These are phyloP conservation scores for Solanum hybrid DNA, from an alignment of 305 asterid species.

Conservation along the genomic window DNA sequence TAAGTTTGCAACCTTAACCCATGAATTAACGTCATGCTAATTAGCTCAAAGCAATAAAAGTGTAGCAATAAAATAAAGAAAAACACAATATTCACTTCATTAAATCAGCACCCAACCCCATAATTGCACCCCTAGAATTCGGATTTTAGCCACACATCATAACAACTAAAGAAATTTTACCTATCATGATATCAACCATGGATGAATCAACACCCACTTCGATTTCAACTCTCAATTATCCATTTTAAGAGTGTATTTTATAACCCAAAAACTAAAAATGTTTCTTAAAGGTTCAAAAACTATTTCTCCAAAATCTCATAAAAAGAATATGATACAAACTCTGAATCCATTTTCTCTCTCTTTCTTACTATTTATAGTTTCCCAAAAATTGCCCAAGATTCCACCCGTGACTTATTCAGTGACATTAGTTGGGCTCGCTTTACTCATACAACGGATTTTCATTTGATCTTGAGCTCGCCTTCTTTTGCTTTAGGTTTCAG, in stretches of 20 bases:
- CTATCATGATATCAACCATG: not conserved
- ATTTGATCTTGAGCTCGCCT: not conserved
- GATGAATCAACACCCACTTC: not conserved
- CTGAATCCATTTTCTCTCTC: not conserved
- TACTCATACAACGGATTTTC: not conserved
- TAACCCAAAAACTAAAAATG: not conserved
- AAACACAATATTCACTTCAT: not conserved
- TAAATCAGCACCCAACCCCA: not conserved
- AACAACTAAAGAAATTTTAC: not conserved
- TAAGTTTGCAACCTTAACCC: not conserved
- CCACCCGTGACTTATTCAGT: not conserved
- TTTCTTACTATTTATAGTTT: not conserved
- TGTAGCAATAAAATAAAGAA: not conserved
- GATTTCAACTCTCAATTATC: not conserved
- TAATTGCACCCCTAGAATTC: not conserved
- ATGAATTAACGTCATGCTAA: not conserved
- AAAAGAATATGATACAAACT: not conserved
- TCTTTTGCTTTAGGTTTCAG: not conserved
- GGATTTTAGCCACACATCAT: not conserved
- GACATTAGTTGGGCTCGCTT: not conserved
- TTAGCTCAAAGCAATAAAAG: not conserved
- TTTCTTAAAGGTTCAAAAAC: not conserved
- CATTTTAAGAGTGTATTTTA: not conserved
- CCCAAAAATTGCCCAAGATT: not conserved
- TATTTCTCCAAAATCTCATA: no score